phyloP scores from a whole-genome alignment of 805 yeast species.

The Kodamaea neixiangensis region DNA sequence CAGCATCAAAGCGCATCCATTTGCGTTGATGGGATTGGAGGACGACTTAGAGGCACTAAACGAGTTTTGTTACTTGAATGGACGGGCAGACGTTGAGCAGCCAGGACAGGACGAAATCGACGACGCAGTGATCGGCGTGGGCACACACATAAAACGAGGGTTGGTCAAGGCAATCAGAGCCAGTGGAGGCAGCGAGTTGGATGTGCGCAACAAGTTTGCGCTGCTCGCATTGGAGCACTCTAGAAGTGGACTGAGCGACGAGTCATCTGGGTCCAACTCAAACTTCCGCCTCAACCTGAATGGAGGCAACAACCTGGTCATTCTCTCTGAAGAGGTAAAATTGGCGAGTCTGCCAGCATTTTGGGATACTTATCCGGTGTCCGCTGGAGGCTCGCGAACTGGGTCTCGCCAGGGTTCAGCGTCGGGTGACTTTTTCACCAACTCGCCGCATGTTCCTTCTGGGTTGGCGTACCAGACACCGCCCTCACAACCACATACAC shows the following conservation, averaged over 20 bases:
- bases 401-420: background rate
- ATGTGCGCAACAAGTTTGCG: slow-evolving; percentile 13
- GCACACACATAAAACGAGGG: slow-evolving; percentile 58
- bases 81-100: slow-evolving; percentile 11
- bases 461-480: slow-evolving; percentile 7
- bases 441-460: slow-evolving; percentile 5
- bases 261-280: slow-evolving; percentile 16
- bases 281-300: slow-evolving; percentile 1
- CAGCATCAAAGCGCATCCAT: slow-evolving; percentile 77
- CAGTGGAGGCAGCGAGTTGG: slow-evolving; percentile 23
- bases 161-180: slow-evolving; percentile 42
- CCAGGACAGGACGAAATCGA: slow-evolving; percentile 24
- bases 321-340: slow-evolving; percentile 30
- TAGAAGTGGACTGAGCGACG: slow-evolving; percentile 34
- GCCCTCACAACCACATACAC: slow-evolving; percentile 4
- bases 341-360: background rate
- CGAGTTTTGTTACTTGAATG: slow-evolving; percentile 38
- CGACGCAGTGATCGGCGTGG: slow-evolving; percentile 82
- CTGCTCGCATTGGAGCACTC: slow-evolving; percentile 22
- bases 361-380: background rate
- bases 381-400: background rate
- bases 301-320: slow-evolving; percentile 27
- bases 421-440: slow-evolving; percentile 1
- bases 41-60: slow-evolving; percentile 35
- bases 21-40: slow-evolving; percentile 47